Base-by-base conservation (phyloP, 306 rosid genomes). In the Medicago lupulina region DNA sequence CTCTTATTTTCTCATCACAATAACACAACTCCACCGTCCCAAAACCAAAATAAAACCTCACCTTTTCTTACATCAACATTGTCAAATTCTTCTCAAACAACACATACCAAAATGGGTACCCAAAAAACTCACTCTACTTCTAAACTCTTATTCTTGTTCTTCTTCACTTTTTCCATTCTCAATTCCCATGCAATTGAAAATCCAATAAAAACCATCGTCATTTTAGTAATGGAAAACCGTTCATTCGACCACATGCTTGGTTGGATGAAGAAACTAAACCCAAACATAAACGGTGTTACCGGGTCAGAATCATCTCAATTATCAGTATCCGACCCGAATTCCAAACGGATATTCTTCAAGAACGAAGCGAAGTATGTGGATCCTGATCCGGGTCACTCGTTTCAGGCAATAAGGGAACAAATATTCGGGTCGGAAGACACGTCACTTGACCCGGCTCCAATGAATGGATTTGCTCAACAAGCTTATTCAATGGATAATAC, bases 161-260 rank as follows among this genome's bases (percentile, higher is more conserved):
- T 28, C 9, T 4, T 84, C 69, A 17, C 50, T 51, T 7, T 85
- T 49, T 0, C 75, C 25, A 74, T 86, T 41, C 49, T 76, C 34
- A 38, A 53, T 43, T 18, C 68, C 36, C 14, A 75, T 2, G 80
- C 82, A 41, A 49, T 44, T 1, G 14, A 54, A n/a, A 87, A 74
- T 46, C 98, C 96, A 8, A 90, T 94, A 59, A 94, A 88, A 78
- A 94, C 93, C 9, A 58, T 94, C 0, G 97, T 94, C 31, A 88
- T 94, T 31, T 13, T 94, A 16, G 96, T 92, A 0, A 94, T 92
- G 98, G 98, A 94, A 86, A 94, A 94, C 23, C 87, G 98, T 2
- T 94, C 97, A 43, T 94, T 94, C 78, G 96, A 94, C 76, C 98
- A 94, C 96, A 94, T 94, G 98, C 57, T 94, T 2, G 97, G 98